Conservation (phyloP, 1,139 yeast genomes). For the Hansenula lynferdii region DNA sequence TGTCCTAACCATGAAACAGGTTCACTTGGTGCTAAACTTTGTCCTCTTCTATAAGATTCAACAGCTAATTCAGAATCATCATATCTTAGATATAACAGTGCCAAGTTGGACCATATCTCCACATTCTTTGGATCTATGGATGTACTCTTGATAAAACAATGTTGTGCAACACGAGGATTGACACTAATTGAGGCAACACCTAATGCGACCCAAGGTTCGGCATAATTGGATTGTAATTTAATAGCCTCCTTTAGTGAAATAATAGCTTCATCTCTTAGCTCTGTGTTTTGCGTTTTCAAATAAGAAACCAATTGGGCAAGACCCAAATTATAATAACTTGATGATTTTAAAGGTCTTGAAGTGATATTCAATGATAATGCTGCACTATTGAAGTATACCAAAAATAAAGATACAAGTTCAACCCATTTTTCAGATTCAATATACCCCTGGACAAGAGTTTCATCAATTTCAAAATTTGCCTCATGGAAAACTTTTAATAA, state of each 20-base stretch:
- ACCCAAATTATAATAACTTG: conserved; percentile 68
- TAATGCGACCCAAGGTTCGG: conserved; percentile 76
- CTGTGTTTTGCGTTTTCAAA: conserved; percentile 27
- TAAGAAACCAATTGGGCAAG: conserved; percentile 52
- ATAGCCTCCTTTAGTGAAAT: conserved; percentile 60
- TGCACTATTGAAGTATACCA: conserved; percentile 17
- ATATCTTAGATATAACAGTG: conserved; percentile 63
- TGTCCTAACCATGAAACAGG: conserved; percentile 85
- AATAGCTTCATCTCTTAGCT: conserved; percentile 45
- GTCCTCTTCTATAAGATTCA: conserved; percentile 70
- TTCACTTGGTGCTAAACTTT: conserved; percentile 75
- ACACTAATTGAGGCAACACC: conserved; percentile 64
- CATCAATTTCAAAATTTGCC: conserved; percentile 13
- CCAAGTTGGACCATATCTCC: conserved; percentile 76
- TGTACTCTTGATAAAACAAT: conserved; percentile 82
- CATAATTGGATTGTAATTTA: conserved; percentile 61
- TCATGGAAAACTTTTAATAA: conserved; percentile 32
- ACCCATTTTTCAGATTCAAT: conserved; percentile 9
- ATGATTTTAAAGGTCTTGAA: conserved; percentile 51
- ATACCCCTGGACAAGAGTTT: conserved; percentile 6
- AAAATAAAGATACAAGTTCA: conserved; percentile 14
- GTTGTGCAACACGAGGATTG: conserved; percentile 79
- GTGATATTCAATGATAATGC: conserved; percentile 22
- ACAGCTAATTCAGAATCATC: conserved; percentile 72
- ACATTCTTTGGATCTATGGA: conserved; percentile 67